Percentiles rank a stretch among this genome's conserved stretches.
Conservation (phyloP, 2,329 filamentous ascomycete species). For the Chaetomium sp. region DNA sequence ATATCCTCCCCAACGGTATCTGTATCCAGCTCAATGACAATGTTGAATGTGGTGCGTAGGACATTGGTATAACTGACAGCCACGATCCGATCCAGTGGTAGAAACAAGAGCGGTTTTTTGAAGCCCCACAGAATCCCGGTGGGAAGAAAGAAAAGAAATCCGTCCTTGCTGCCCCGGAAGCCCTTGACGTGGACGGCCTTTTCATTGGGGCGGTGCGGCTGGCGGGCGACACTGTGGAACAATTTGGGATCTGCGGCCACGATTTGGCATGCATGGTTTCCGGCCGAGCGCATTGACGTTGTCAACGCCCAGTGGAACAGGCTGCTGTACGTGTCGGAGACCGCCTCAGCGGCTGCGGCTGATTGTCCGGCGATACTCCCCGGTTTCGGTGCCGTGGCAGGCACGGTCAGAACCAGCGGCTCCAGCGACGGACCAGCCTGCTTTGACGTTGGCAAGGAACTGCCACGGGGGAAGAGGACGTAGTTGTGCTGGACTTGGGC, state of each 20-base stretch:
- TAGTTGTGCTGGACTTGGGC: conserved; percentile 61
- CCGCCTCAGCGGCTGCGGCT: conserved; percentile 42
- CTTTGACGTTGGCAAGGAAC: conserved; percentile 37
- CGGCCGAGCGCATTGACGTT: conserved; percentile 43
- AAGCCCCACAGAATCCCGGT: conserved; percentile 64
- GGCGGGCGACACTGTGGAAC: conserved; percentile 51
- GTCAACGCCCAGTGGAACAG: conserved; percentile 57
- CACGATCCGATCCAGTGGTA: conserved; percentile 53
- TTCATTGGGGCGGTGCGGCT: conserved; percentile 54
- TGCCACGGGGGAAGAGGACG: conserved; percentile 52
- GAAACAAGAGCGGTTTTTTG: conserved; percentile 62
- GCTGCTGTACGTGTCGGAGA: conserved; percentile 52
- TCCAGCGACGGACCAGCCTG: conserved; percentile 34
- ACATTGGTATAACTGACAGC: conserved; percentile 63
- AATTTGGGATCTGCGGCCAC: conserved; percentile 47
- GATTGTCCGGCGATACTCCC: conserved; percentile 49
- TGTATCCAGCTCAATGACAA: conserved; percentile 54
- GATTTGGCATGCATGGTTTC: conserved; percentile 41
- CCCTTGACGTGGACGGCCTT: conserved; percentile 60
- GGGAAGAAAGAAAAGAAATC: conserved; percentile 60
- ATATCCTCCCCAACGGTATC: conserved; percentile 30
- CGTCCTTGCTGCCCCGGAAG: conserved; percentile 62
- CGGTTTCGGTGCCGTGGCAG: conserved; percentile 53
- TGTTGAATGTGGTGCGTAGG: conserved; percentile 62
- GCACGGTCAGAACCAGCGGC: conserved; percentile 59